A percentile compares a stretch with the other conserved stretches of the same genome.
phyloP scores from a whole-genome alignment of 495 filamentous ascomycete species.

The Parachaetomium inaequale region DNA sequence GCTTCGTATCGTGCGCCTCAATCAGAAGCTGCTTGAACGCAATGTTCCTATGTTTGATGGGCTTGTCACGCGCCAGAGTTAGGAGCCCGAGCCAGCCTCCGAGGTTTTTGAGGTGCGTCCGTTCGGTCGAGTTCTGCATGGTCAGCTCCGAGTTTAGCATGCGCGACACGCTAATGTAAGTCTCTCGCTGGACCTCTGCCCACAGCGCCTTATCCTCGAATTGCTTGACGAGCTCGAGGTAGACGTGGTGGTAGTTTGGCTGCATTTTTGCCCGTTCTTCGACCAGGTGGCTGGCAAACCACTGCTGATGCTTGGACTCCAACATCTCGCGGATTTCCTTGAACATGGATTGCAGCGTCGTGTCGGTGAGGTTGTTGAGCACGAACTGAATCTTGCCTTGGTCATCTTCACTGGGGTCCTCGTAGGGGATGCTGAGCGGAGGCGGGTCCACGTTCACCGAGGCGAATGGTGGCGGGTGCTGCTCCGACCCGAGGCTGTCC shows the following conservation, averaged over 20 bases:
- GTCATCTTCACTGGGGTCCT: slow-evolving; percentile 77
- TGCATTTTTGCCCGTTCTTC: slow-evolving; percentile 95
- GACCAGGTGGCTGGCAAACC: slow-evolving; percentile 95
- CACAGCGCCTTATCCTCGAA: slow-evolving; percentile 75
- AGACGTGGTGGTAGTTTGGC: slow-evolving; percentile 90
- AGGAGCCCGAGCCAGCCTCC: slow-evolving; percentile 89
- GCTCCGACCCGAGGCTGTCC: slow-evolving; percentile 53
- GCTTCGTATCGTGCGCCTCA: slow-evolving; percentile 85
- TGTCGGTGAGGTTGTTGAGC: slow-evolving; percentile 90
- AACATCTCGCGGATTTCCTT: slow-evolving; percentile 73
- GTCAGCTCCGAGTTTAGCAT: slow-evolving; percentile 87
- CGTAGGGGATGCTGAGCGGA: slow-evolving; percentile 55
- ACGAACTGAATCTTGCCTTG: slow-evolving; percentile 94
- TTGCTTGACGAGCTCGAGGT: slow-evolving; percentile 80
- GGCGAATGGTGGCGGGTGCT: slow-evolving; percentile 57
- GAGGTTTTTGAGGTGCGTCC: slow-evolving; percentile 85
- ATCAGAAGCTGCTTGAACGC: slow-evolving; percentile 93
- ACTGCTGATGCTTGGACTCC: slow-evolving; percentile 78
- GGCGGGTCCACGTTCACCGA: slow-evolving; percentile 72
- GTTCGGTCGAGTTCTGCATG: slow-evolving; percentile 71
- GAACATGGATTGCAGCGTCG: slow-evolving; percentile 79
- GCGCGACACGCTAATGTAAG: slow-evolving; percentile 76
- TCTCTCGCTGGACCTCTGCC: slow-evolving; percentile 88
- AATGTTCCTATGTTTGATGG: slow-evolving; percentile 93
- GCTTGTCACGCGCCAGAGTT: slow-evolving; percentile 90